Conservation (phyloP, 306 rosid species). For the Citrullus amarus region DNA sequence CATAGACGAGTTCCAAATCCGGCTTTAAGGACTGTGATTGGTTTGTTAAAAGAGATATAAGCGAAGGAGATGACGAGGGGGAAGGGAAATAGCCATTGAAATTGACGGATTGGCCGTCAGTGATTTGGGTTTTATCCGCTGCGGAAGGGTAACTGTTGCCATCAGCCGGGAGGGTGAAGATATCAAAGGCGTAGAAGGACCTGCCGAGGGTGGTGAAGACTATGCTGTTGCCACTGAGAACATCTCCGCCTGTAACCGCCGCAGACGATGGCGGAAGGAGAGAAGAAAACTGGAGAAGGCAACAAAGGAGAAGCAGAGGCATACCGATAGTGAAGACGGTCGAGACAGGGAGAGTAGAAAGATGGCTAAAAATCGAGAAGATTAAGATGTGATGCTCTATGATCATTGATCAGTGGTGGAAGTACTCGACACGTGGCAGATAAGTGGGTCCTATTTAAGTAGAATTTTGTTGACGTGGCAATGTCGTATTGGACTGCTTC, state of each 20-base stretch:
- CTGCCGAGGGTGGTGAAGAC: slow-evolving; percentile 70
- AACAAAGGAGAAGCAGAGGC: neutral
- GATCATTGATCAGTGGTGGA: neutral
- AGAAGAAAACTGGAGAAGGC: neutral
- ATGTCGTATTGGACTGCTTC: too few species aligned
- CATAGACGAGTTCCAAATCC: slow-evolving; percentile 43
- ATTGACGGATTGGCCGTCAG: slow-evolving; percentile 66
- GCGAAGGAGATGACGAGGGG: slow-evolving; percentile 10
- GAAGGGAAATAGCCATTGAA: slow-evolving; percentile 78
- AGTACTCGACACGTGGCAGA: neutral
- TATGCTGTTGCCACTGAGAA: slow-evolving; percentile 22
- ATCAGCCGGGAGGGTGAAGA: slow-evolving; percentile 39
- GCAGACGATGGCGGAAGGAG: neutral
- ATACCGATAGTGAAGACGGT: neutral
- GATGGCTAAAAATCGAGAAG: neutral
- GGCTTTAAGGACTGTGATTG: slow-evolving; percentile 11
- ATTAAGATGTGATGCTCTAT: neutral
- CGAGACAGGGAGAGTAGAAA: neutral
- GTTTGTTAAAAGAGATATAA: slow-evolving; percentile 21
- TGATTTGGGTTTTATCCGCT: slow-evolving; percentile 34
- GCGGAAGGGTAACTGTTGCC: neutral
- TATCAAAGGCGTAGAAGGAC: slow-evolving; percentile 42
- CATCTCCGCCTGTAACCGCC: slow-evolving; percentile 5
- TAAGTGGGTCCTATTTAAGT: neutral
- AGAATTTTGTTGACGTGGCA: neutral